A percentile compares a stretch with the other conserved stretches of the same genome.
Evolutionary conservation across 2,329 filamentous ascomycete species (phyloP).

Genomic region (Xylariales sp.): DNA sequence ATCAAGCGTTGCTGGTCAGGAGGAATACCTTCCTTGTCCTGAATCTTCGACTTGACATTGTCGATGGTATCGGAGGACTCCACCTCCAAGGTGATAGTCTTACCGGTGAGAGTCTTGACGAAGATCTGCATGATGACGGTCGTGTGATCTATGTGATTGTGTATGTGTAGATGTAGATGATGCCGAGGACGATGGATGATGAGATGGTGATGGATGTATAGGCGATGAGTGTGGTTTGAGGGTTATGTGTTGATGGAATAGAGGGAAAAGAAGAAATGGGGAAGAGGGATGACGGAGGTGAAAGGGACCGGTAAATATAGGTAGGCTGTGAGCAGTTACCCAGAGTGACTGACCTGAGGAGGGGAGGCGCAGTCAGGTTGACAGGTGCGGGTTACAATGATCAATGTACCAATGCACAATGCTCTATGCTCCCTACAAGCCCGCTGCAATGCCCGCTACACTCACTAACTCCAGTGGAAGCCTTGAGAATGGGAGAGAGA

Average conservation of each 20-base stretch:
- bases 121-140: slow-evolving; percentile 90
- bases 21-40: slow-evolving; percentile 91
- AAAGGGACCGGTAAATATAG: slow-evolving; percentile 39
- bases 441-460: too few relatives aligned
- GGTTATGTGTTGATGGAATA: background rate
- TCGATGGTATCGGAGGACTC: slow-evolving; percentile 84
- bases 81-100: slow-evolving; percentile 86
- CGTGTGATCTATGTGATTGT: slow-evolving; percentile 38
- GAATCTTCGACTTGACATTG: slow-evolving; percentile 90
- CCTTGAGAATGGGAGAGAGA: slow-evolving; percentile 45
- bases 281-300: slow-evolving; percentile 17
- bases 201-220: slow-evolving; percentile 23
- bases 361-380: slow-evolving; percentile 46
- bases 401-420: slow-evolving; percentile 4
- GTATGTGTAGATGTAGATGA: slow-evolving; percentile 32
- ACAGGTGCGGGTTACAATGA: slow-evolving; percentile 34
- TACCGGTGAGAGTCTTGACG: slow-evolving; percentile 95
- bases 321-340: slow-evolving; percentile 14
- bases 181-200: slow-evolving; percentile 23
- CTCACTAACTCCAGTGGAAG: slow-evolving; percentile 43
- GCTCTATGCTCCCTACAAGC: too few relatives aligned
- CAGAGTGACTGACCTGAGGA: slow-evolving; percentile 25
- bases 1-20: slow-evolving; percentile 87
- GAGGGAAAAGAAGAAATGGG: slow-evolving; percentile 35
- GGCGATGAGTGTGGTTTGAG: slow-evolving; percentile 30